A percentile compares a stretch with the other conserved stretches of the same genome.
These are phyloP conservation scores for Zygoascus meyerae DNA, from an alignment of 1,139 yeast species.

Conservation along the genomic window DNA sequence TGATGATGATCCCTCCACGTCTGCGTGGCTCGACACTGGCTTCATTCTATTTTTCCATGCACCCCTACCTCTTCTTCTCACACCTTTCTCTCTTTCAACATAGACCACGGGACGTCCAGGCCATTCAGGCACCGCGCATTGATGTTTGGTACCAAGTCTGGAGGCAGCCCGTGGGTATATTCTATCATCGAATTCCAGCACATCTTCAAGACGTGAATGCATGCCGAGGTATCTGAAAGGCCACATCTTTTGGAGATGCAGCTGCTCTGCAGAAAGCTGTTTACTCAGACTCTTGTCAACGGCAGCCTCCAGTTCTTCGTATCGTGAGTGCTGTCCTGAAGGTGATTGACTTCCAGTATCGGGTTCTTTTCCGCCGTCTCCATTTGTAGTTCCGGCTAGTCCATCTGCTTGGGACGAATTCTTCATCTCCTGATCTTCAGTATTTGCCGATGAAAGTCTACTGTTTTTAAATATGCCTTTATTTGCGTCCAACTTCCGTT, in stretches of 20 bases:
- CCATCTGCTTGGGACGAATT: constrained; percentile 8
- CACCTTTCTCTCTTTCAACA: constrained; percentile 42
- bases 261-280: constrained; percentile 34
- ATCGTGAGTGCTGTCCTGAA: constrained; percentile 40
- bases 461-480: constrained; percentile 19
- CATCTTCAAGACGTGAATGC: constrained; percentile 72
- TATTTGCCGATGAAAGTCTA: constrained; percentile 8
- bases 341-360: constrained; percentile 7
- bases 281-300: constrained; percentile 16
- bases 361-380: neutral
- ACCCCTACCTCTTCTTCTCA: constrained; percentile 13
- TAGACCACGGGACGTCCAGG: constrained; percentile 62
- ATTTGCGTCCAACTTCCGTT: constrained; percentile 23
- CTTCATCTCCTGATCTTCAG: constrained; percentile 6
- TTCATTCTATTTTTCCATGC: constrained; percentile 2
- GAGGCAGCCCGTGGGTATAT: constrained; percentile 83
- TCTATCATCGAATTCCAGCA: constrained; percentile 69
- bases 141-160: constrained; percentile 68
- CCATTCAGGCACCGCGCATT: constrained; percentile 66
- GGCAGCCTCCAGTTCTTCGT: constrained; percentile 55
- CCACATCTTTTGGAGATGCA: constrained; percentile 43
- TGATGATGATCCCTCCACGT: constrained; percentile 13
- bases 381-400: constrained; percentile 9
- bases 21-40: constrained; percentile 2
- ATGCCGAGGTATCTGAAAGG: constrained; percentile 74